Conservation (phyloP, 2,329 filamentous ascomycete genomes). For the Colletotrichum scovillei region DNA sequence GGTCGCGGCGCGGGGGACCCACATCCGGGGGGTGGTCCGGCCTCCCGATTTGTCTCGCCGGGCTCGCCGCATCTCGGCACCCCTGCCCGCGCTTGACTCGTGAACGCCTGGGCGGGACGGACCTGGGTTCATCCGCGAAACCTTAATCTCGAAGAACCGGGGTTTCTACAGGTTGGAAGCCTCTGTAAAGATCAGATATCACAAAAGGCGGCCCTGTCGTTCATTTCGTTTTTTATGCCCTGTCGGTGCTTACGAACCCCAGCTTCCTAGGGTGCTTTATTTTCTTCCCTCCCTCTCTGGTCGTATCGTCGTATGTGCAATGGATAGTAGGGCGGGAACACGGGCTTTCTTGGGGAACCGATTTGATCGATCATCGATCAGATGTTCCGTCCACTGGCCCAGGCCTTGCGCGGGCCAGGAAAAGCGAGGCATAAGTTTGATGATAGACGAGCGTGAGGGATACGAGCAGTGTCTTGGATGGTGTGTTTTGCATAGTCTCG, state of each 20-base stretch:
- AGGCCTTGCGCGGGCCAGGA: background rate
- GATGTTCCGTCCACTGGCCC: background rate
- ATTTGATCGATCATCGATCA: slow-evolving; percentile 1
- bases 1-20: slow-evolving; percentile 7
- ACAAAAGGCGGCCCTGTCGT: background rate
- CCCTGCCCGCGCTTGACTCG: slow-evolving; percentile 14
- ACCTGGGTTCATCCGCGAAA: slow-evolving; percentile 7
- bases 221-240: slow-evolving; percentile 6
- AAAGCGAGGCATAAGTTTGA: background rate
- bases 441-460: background rate
- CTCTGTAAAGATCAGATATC: background rate
- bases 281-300: too few species aligned
- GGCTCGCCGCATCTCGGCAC: background rate
- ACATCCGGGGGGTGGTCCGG: background rate
- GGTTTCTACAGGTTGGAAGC: background rate
- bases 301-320: background rate
- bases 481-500: background rate
- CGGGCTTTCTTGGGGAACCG: background rate
- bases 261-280: background rate
- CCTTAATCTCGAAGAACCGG: background rate
- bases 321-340: background rate
- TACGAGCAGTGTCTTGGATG: background rate
- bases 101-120: slow-evolving; percentile 6
- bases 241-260: background rate
- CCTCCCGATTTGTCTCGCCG: background rate